Conservation (phyloP, 805 yeast species). For the Lachancea waltii region DNA sequence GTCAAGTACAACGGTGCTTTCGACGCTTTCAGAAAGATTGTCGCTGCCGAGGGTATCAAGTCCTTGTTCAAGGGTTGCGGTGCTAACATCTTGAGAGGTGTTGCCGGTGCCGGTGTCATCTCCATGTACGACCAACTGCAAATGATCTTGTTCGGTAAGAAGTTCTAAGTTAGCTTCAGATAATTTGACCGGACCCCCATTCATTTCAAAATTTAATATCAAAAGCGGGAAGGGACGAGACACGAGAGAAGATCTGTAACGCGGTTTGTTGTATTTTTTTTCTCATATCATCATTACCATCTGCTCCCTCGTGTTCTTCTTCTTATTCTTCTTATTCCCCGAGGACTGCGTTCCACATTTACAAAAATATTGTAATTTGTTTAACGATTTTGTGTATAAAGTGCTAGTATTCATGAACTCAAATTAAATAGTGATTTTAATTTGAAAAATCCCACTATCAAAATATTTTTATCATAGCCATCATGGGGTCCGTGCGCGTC, state of each 20-base stretch:
- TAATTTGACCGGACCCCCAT: too few relatives aligned
- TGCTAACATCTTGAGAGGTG: slow-evolving; percentile 99
- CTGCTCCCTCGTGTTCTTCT: too few relatives aligned
- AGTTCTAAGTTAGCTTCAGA: too few relatives aligned
- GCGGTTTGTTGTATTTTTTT: too few relatives aligned
- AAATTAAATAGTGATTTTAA: slow-evolving; percentile 6
- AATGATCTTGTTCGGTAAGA: slow-evolving; percentile 91
- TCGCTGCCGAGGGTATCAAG: slow-evolving; percentile 89
- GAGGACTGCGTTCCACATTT: too few relatives aligned
- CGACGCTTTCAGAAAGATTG: slow-evolving; percentile 86
- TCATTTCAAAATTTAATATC: too few relatives aligned
- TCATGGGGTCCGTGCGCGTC: not conserved
- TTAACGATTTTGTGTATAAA: slow-evolving; percentile 6
- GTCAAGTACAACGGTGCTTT: slow-evolving; percentile 93
- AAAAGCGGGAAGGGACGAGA: too few relatives aligned
- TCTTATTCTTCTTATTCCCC: too few relatives aligned
- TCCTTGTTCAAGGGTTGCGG: slow-evolving; percentile 98
- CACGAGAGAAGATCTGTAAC: too few relatives aligned
- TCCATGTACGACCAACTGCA: slow-evolving; percentile 97
- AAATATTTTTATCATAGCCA: too few relatives aligned
- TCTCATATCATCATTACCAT: too few relatives aligned
- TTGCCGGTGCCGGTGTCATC: slow-evolving; percentile 99
- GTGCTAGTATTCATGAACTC: slow-evolving; percentile 8
- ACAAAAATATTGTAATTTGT: not conserved
- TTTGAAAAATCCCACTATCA: too few relatives aligned